Conservation (phyloP, 225 moss, liverwort and hornwort genomes). For the Anthoceros angustus region DNA sequence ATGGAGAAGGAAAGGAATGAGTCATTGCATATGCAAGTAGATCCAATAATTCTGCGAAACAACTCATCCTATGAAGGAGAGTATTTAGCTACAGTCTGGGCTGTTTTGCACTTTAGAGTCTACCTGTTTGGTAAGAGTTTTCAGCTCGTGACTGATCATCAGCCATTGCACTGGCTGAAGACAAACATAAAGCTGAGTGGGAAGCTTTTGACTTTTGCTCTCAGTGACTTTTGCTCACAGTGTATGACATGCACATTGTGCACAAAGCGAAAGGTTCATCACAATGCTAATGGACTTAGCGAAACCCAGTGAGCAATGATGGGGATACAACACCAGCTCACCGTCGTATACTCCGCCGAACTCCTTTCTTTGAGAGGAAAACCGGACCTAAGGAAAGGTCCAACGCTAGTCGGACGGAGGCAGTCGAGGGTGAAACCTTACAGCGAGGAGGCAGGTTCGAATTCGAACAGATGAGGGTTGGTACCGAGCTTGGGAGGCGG, state of each 20-base stretch:
- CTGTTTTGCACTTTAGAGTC: background rate
- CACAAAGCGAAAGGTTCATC: background rate
- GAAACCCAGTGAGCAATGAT: too few relatives aligned
- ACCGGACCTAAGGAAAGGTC: too few relatives aligned
- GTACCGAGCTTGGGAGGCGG: too few relatives aligned
- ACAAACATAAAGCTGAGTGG: background rate
- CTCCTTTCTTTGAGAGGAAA: background rate
- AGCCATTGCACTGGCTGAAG: conserved; percentile 4
- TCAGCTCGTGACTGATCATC: conserved; percentile 1
- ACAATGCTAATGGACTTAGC: too few relatives aligned
- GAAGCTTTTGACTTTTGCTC: background rate
- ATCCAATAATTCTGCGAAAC: background rate
- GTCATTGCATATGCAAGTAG: background rate
- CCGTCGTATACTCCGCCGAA: background rate
- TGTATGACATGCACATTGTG: background rate
- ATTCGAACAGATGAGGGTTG: too few relatives aligned
- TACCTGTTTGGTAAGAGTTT: conserved; percentile 1
- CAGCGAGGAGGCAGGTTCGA: too few relatives aligned
- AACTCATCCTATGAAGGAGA: background rate
- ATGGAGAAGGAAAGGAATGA: background rate
- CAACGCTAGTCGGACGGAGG: too few relatives aligned
- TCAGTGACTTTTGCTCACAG: background rate
- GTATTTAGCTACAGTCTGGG: background rate
- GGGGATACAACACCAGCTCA: too few relatives aligned
- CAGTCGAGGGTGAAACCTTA: too few relatives aligned